Conservation (phyloP, 2,329 filamentous ascomycete genomes). For the Hypocrella siamensis region DNA sequence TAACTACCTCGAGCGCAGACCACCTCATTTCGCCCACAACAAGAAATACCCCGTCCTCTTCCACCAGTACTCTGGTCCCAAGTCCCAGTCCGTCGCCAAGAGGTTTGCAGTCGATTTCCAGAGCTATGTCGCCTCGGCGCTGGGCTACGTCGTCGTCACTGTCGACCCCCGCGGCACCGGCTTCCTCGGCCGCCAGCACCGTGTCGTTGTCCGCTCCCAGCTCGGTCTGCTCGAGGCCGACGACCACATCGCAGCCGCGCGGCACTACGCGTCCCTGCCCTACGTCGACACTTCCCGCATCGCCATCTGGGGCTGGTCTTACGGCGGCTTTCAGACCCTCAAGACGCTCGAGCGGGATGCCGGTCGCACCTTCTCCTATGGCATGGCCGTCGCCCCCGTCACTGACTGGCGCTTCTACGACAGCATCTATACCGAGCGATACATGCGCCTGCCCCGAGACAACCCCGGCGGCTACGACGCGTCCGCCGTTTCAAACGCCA, state of each 20-base stretch:
- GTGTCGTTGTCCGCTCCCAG: constrained; percentile 68
- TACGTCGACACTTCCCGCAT: constrained; percentile 75
- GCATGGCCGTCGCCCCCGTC: constrained; percentile 97
- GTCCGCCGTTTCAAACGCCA: constrained; percentile 58
- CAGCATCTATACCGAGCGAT: constrained; percentile 85
- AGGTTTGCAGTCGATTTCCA: constrained; percentile 78
- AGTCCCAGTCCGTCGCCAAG: constrained; percentile 77
- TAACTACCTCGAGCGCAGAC: constrained; percentile 68
- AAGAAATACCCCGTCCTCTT: constrained; percentile 91
- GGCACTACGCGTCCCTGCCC: constrained; percentile 62
- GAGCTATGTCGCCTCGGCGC: constrained; percentile 65
- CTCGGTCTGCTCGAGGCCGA: constrained; percentile 72
- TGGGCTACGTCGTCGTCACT: constrained; percentile 90
- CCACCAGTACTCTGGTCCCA: constrained; percentile 84
- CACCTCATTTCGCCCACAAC: constrained; percentile 70
- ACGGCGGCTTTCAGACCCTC: constrained; percentile 85
- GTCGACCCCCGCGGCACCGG: constrained; percentile 90
- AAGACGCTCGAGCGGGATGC: constrained; percentile 89
- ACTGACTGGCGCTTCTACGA: constrained; percentile 97
- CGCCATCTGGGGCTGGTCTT: constrained; percentile 98
- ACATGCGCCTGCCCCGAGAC: constrained; percentile 87
- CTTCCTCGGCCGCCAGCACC: constrained; percentile 69
- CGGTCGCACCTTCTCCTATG: constrained; percentile 82
- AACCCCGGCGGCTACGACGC: constrained; percentile 66
- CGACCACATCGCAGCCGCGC: constrained; percentile 83